Conservation (phyloP, 768 basidiomycete species). For the Mycena leptocephala region DNA sequence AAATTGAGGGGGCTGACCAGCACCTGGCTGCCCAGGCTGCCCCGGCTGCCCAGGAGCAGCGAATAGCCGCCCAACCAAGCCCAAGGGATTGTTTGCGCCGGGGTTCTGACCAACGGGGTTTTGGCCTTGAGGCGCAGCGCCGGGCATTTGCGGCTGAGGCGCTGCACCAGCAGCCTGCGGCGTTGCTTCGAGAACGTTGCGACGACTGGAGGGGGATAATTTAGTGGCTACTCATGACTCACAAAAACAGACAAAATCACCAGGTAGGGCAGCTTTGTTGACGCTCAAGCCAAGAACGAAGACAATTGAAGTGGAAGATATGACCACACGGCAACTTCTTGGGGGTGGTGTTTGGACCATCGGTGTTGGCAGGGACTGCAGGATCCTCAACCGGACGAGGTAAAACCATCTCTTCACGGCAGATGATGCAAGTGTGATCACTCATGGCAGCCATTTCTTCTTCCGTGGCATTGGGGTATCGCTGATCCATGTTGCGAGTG, state of each 20-base stretch:
- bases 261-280: constrained; percentile 99
- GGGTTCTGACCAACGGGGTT: constrained; percentile 48
- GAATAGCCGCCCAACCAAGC: constrained; percentile 72
- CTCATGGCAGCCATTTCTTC: constrained; percentile 87
- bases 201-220: constrained; percentile 66
- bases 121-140: constrained; percentile 49
- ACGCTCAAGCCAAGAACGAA: constrained; percentile 97
- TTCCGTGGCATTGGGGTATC: constrained; percentile 93
- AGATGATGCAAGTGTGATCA: constrained; percentile 97
- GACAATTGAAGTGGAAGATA: constrained; percentile 97
- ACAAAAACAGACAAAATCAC: constrained; percentile 62
- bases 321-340: constrained; percentile 98
- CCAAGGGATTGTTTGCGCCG: constrained; percentile 65
- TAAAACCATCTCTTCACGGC: constrained; percentile 93
- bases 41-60: constrained; percentile 56
- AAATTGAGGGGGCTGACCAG: constrained; percentile 50
- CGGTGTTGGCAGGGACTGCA: constrained; percentile 51
- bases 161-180: constrained; percentile 49
- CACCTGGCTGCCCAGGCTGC: constrained; percentile 53
- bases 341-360: constrained; percentile 94
- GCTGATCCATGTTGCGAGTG: constrained; percentile 95
- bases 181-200: constrained; percentile 78
- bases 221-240: constrained; percentile 26
- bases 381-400: constrained; percentile 46
- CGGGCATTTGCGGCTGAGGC: constrained; percentile 44